A percentile compares a stretch with the other conserved stretches of the same genome.
Evolutionary conservation across 345 rosid genomes (phyloP).

Genomic region (Alliaria petiolata): DNA sequence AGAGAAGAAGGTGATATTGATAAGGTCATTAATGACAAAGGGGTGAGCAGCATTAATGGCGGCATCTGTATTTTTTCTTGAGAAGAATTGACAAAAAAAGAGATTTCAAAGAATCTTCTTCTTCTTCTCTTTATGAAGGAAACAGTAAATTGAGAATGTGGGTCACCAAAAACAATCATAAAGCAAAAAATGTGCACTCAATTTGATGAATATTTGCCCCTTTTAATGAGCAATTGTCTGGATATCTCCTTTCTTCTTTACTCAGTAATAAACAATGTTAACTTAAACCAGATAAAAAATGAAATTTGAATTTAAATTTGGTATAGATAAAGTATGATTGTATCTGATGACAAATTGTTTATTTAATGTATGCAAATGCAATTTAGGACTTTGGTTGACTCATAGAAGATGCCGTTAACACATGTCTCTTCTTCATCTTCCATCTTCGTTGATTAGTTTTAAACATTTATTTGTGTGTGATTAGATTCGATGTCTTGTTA

Average conservation of each 20-base stretch:
- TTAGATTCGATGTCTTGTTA: slow-evolving; percentile 28
- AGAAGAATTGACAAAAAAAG: slow-evolving; percentile 9
- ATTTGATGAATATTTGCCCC: slow-evolving; percentile 27
- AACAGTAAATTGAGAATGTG: slow-evolving; percentile 23
- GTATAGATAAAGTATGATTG: slow-evolving; percentile 14
- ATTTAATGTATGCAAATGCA: slow-evolving; percentile 3
- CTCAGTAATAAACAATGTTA: neutral
- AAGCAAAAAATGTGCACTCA: slow-evolving; percentile 32
- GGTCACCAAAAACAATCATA: slow-evolving; percentile 29
- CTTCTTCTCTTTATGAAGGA: slow-evolving; percentile 22
- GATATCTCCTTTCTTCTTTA: neutral
- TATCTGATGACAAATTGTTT: neutral
- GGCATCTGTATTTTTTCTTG: slow-evolving; percentile 7
- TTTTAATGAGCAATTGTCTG: slow-evolving; percentile 27
- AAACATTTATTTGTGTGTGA: slow-evolving; percentile 9
- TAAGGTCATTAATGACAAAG: too few relatives aligned
- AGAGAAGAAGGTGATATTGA: too few relatives aligned
- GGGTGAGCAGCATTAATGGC: slow-evolving; percentile 35
- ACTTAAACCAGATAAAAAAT: neutral
- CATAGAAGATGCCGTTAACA: slow-evolving; percentile 32
- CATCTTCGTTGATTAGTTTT: neutral
- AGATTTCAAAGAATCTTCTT: slow-evolving; percentile 23
- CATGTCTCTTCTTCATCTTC: slow-evolving; percentile 18
- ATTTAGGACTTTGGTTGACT: slow-evolving; percentile 14
- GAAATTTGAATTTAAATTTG: slow-evolving; percentile 17